Evolutionary conservation across 2,329 filamentous ascomycete genomes (phyloP), one percentile per base, ranked within the genome.

Genomic region (Xylariaceae sp.): DNA sequence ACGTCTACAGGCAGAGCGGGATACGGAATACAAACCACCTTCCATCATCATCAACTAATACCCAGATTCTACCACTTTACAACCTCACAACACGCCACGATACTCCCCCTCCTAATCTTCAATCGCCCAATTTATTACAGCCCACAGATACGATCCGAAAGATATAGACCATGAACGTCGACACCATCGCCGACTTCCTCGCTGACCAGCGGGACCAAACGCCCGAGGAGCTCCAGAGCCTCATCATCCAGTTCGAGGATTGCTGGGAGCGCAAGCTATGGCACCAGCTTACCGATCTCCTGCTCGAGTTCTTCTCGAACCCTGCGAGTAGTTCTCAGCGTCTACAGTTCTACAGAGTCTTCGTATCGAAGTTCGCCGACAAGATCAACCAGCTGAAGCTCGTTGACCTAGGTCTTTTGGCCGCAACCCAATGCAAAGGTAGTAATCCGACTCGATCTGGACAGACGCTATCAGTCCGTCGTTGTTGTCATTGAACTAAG

Each of bases 331-430:
- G 86, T 58, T 81, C 85, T 60, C 91, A 96, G 78, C 88, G 93
- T 72, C 84, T 99, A 78, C 81, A 87, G 61, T 88, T 99, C 76
- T 99, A 94, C 82, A 91, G 94, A 78, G 87, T 86, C 69, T 99
- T 99, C 80, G 89, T 99, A 75, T 85, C 93, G 74, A 94, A 89
- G 76, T 99, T 99, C 73, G 91, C 92, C 66, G 92, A 96, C 74
- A 97, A 95, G 82, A 97, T 99, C 82, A 99, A 97, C 78, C 93
- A 97, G 80, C 82, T 99, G 64, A 97, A 97, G 82, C 88, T 97
- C 67, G 94, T 99, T 66, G 88, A 90, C 66, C 80, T 99, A 66
- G 94, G 92, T 13, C 78, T 97, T 73, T 90, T 89, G 76, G 90
- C 94, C 51, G 91, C 92, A 56, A 86, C 88, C 70, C 88, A 96